Evolutionary conservation across 129 eudicot species (phyloP), one percentile per base, ranked within the genome.

Genomic region (Flaveria sonorensis): DNA sequence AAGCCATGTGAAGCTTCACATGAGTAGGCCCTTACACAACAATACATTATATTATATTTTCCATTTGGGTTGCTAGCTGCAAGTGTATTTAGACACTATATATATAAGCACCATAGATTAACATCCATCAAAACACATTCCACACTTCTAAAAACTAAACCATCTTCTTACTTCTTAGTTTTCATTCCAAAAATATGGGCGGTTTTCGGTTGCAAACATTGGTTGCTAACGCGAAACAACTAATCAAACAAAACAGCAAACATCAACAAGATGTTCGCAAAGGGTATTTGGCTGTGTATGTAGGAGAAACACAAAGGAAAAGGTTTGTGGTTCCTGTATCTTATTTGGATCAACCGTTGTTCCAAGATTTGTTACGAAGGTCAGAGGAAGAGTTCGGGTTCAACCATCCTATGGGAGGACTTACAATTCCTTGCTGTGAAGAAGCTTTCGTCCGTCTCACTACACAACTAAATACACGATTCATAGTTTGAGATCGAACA

Each of bases 381-480:
- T 80, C 88, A 2, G 85, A 79, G 20, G 91, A 87, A 79, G 88
- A 87, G 63, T 84, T 26, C n/a, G 83, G 87, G 46, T 87, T 84
- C 70, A 26, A 76, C 74, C 86, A 87, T 76, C 83, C 83, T 0
- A 84, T 71, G 81, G 91, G 91, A 52, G 83, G 88, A 66, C 83
- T 84, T 28, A 87, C 86, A 0, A 87, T 87, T 64, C 87, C 91
- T 6, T 84, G 88, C 71, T 60, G 57, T 1, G 87, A 76, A 77
- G 85, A 83, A 40, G 71, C 77, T 26, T 85, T 85, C 23, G 50
- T 84, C 67, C 16, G 50, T 53, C 82, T 82, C 56, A 82, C 82
- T 13, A 30, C 82, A 9, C 73, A 40, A 21, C 65, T 82, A 30
- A 3, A 30, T 30, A 65, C 70, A 24, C 15, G 20, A 16, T 67